These are phyloP conservation scores for Penicillium glabrum DNA, from an alignment of 2,329 filamentous ascomycete genomes.

Conservation along the genomic window DNA sequence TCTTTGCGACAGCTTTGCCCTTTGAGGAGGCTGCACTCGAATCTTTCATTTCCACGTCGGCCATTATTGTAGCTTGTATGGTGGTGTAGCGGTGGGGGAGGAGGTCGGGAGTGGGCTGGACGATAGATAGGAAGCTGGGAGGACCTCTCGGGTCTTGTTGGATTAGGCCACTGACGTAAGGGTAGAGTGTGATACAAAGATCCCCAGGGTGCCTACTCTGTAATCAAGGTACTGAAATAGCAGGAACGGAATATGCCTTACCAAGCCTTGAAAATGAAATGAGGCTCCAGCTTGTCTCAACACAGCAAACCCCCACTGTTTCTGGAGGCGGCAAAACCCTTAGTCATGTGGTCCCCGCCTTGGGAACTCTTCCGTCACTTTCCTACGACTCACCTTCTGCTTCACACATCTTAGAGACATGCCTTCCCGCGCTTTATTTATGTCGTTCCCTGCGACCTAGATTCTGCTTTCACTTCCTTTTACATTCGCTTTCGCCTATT, in stretches of 20 bases:
- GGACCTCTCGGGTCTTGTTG: not conserved
- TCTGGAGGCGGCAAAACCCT: conserved; percentile 21
- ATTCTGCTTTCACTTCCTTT: conserved; percentile 2
- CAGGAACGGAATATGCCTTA: too few species aligned
- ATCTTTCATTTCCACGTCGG: conserved; percentile 96
- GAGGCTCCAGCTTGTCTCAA: conserved; percentile 1
- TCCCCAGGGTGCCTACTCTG: not conserved
- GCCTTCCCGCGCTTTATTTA: conserved; percentile 7
- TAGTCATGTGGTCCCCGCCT: conserved; percentile 21
- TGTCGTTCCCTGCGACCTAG: conserved; percentile 10
- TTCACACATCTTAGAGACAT: conserved; percentile 8
- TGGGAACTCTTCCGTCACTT: conserved; percentile 16
- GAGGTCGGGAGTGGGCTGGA: conserved; percentile 4
- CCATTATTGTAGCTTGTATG: conserved; percentile 58
- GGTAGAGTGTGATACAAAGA: not conserved
- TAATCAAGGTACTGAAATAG: not conserved
- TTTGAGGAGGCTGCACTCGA: conserved; percentile 57
- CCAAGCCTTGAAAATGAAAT: not conserved
- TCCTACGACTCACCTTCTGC: conserved; percentile 3
- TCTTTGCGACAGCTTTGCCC: conserved; percentile 58
- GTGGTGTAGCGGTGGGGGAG: conserved; percentile 2
- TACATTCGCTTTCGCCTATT: conserved; percentile 11
- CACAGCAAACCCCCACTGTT: conserved; percentile 4
- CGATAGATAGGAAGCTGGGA: conserved; percentile 1
- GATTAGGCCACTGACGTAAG: not conserved